Conservation (phyloP, 1,284 basidiomycete species). For the Singerocomus inundabilis region DNA sequence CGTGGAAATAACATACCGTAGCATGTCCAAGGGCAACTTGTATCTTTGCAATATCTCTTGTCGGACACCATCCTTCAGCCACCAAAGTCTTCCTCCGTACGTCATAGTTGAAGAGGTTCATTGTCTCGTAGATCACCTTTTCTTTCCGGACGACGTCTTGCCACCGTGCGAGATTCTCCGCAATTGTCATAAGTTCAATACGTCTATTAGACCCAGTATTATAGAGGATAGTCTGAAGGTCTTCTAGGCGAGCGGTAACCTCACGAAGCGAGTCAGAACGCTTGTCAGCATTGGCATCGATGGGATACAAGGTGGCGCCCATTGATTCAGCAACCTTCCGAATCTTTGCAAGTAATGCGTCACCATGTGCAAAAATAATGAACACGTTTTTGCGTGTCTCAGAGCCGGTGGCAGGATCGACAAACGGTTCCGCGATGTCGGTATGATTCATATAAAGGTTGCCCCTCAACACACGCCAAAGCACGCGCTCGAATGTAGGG, state of each 20-base stretch:
- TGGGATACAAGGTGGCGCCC: conserved; percentile 95
- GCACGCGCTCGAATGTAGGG: conserved; percentile 93
- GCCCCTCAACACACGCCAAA: conserved; percentile 97
- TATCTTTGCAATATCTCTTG: conserved; percentile 83
- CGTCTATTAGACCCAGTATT: conserved; percentile 88
- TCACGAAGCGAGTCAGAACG: conserved; percentile 89
- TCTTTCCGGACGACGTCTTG: conserved; percentile 93
- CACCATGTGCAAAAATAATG: conserved; percentile 99
- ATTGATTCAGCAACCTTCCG: conserved; percentile 98
- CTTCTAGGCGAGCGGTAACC: conserved; percentile 88
- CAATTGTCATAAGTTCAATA: conserved; percentile 82
- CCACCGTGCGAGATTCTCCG: conserved; percentile 88
- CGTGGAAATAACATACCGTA: conserved; percentile 54
- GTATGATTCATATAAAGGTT: conserved; percentile 99
- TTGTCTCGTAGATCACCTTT: conserved; percentile 92
- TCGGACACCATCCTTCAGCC: conserved; percentile 98
- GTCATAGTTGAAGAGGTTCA: conserved; percentile 96
- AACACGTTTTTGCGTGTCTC: conserved; percentile 98
- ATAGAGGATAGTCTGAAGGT: conserved; percentile 87
- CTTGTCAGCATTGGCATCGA: conserved; percentile 92
- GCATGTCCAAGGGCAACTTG: conserved; percentile 90
- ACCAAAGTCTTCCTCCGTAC: conserved; percentile 91
- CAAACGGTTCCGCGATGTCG: conserved; percentile 92
- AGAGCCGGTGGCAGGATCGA: conserved; percentile 78
- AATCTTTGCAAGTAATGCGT: conserved; percentile 92